Base-by-base conservation (phyloP, 73 alveolate genomes). In the Paramecium sonneborni region DNA sequence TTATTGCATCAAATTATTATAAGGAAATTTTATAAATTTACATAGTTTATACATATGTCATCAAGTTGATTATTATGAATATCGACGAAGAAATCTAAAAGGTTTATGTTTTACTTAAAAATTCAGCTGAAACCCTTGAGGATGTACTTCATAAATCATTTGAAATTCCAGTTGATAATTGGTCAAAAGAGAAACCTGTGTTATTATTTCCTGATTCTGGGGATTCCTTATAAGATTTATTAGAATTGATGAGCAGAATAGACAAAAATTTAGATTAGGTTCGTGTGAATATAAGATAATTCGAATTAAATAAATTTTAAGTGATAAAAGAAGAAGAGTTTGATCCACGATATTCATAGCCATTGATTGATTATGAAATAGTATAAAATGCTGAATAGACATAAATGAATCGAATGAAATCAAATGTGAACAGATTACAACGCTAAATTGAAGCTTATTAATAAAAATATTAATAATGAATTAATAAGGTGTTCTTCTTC, bases 401-500 rank as follows among this genome's bases (percentile, higher is more conserved):
- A 3, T 2, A 74, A 39, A 34, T 74, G 37, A 39, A 74, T 74
- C 2, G 87, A 28, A 34, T 74, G 67, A 74, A 74, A 74, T 37
- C 56, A 11, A 74, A 74, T 39, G 58, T 23, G 57, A 39, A 74
- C 32, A 28, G 87, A 39, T 39, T 74, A 6, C 58, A 37, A 74
- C 37, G 87, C n/a, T 28, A 74, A 74, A 39, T 79, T 79, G 38
- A 23, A 20, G 69, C 90, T 6, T 79, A 43, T 39, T 43, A 79
- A 39, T 79, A 79, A 79, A 79, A 79, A 79, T 43, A 52, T 52
- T 52, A 46, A 79, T 74, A 24, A 79, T 79, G 90, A 79, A 69
- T 88, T 88, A 85, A 86, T 18, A n/a, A 2, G 97, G 97, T 21
- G 67, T 86, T n/a, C 92, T 95, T 70, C 86, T 95, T 23, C 93